Evolutionary conservation across 2,329 filamentous ascomycete genomes (phyloP).

Genomic region (Macrophomina tecta): DNA sequence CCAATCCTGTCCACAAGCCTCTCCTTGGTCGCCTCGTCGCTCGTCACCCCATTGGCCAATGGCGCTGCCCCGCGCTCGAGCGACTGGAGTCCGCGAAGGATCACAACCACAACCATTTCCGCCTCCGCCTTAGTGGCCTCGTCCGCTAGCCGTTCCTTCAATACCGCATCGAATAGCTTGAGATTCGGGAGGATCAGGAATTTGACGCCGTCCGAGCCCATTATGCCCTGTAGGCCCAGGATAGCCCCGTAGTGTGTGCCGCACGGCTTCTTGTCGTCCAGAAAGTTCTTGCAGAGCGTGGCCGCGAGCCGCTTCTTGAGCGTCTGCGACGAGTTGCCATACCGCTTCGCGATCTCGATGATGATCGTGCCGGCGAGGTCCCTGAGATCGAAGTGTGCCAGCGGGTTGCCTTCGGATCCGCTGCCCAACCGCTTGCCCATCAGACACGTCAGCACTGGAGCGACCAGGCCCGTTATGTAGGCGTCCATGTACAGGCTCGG

Average conservation of each 20-base stretch:
- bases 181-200: constrained; percentile 71
- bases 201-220: constrained; percentile 70
- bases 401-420: constrained; percentile 52
- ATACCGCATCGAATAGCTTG: constrained; percentile 66
- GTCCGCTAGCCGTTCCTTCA: constrained; percentile 62
- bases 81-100: constrained; percentile 62
- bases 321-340: constrained; percentile 78
- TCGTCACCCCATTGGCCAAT: constrained; percentile 48
- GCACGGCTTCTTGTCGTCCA: constrained; percentile 83
- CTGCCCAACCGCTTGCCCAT: constrained; percentile 80
- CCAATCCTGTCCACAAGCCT: constrained; percentile 52
- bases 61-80: constrained; percentile 47
- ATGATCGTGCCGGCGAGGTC: constrained; percentile 85
- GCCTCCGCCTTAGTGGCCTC: constrained; percentile 63
- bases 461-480: constrained; percentile 74
- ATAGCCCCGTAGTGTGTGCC: constrained; percentile 90
- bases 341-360: constrained; percentile 78
- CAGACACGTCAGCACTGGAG: constrained; percentile 89
- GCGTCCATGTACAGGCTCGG: constrained; percentile 76
- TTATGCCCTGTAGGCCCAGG: constrained; percentile 77
- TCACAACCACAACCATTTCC: constrained; percentile 63
- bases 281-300: constrained; percentile 90
- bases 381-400: constrained; percentile 74
- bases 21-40: constrained; percentile 48
- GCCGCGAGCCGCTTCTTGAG: constrained; percentile 87